Percentiles rank a stretch among this genome's conserved stretches.
phyloP scores from a whole-genome alignment of 2,329 filamentous ascomycete species.

The Fusarium pseudograminearum region DNA sequence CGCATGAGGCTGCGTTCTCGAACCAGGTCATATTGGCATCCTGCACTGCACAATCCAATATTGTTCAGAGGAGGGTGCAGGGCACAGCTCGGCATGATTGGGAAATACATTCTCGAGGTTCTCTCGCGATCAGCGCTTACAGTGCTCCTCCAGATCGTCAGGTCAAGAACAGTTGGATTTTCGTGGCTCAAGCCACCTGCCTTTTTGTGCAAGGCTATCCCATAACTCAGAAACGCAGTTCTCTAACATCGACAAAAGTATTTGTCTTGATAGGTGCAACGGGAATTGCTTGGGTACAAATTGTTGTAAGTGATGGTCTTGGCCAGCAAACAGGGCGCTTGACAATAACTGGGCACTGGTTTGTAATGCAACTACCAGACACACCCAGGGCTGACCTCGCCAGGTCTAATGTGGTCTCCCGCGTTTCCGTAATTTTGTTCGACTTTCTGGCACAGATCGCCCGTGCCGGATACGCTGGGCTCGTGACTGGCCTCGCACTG shows the following conservation, averaged over 20 bases:
- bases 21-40: constrained; percentile 8
- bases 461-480: constrained; percentile 12
- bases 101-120: background rate
- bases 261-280: constrained; percentile 2
- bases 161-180: constrained; percentile 7
- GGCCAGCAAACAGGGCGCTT: background rate
- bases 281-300: background rate
- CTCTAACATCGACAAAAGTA: background rate
- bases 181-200: constrained; percentile 9
- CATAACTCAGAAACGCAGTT: constrained; percentile 1
- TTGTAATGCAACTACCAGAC: constrained; percentile 6
- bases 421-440: constrained; percentile 11
- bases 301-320: background rate
- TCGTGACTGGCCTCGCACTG: constrained; percentile 28
- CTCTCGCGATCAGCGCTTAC: constrained; percentile 1
- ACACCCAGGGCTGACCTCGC: background rate
- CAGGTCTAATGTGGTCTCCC: background rate
- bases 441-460: constrained; percentile 14
- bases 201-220: background rate
- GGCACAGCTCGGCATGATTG: background rate
- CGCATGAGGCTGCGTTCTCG: constrained; percentile 30
- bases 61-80: background rate
- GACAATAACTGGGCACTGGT: background rate
- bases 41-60: background rate
- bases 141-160: constrained; percentile 11